Base-by-base conservation (phyloP, 2,329 filamentous ascomycete genomes). In the Phialocephala sp. region DNA sequence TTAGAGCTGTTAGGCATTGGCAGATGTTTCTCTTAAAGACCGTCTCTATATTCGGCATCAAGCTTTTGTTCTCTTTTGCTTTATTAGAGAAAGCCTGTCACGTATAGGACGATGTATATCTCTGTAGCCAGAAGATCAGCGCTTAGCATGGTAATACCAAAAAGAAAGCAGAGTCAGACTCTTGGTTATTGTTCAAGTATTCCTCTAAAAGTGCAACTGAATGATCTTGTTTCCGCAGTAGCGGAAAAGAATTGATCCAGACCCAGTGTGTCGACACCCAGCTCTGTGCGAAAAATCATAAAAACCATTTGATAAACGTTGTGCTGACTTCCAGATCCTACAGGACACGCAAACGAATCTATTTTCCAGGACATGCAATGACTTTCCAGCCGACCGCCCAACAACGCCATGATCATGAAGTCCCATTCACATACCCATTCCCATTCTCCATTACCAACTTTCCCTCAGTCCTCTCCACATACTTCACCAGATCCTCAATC, bases 401-500 rank as follows among this genome's bases (percentile, higher is more conserved):
- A 12, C 4, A 41, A 41, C 37, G 37, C 37, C 37, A 41, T 32
- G 6, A 32, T 41, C 37, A 41, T 18, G 37, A 41, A 50, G 11
- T 54, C 50, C 50, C 50, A 32, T 54, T 54, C 8, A 54, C 24
- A 54, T 32, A 3, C 8, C 50, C 50, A 54, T 27, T 27, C 47
- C 22, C 47, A 68, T 73, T 73, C 36, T 55, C 60, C 47, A 32
- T 47, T 36, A 57, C 65, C 63, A 73, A 66, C 68, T 74, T 75
- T 52, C 74, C 74, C 64, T 76, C 72, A 50, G 63, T 75, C 65
- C 58, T 64, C 68, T 76, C 75, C 43, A 76, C 69, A 67, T 96
- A 91, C 64, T 82, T 83, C 35, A 94, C 90, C 80, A 99, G 79
- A 79, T 94, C 93, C 77, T 94, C 93, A 80, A 99, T 98, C 36